A percentile compares a stretch with the other conserved stretches of the same genome.
These are phyloP conservation scores for Dendrothele bispora DNA, from an alignment of 768 basidiomycete species.

Conservation along the genomic window DNA sequence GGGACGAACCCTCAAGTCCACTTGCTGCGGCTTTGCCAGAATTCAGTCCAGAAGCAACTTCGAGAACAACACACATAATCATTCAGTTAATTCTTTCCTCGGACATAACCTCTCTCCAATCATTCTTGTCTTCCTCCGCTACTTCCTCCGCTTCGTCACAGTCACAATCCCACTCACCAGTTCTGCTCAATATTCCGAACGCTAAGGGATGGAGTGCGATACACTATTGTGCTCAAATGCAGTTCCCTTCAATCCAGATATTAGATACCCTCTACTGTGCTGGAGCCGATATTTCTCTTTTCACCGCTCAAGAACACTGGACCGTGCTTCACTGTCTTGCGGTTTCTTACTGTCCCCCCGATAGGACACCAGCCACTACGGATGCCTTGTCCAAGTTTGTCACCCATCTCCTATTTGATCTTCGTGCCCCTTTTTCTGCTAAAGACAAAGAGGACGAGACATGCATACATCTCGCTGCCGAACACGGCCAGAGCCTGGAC, in stretches of 20 bases:
- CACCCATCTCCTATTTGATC: constrained; percentile 66
- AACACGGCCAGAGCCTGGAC: constrained; percentile 66
- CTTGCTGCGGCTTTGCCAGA: constrained; percentile 16
- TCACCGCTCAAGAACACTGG: constrained; percentile 62
- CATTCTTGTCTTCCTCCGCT: constrained; percentile 54
- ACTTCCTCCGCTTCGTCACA: constrained; percentile 35
- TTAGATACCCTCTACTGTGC: constrained; percentile 74
- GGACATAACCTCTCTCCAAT: constrained; percentile 51
- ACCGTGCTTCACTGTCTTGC: constrained; percentile 73
- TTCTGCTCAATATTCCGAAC: constrained; percentile 71
- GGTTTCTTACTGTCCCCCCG: constrained; percentile 30
- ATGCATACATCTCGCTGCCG: constrained; percentile 78
- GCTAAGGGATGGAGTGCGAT: constrained; percentile 70
- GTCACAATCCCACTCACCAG: constrained; percentile 42
- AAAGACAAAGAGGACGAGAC: constrained; percentile 70
- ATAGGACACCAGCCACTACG: constrained; percentile 31
- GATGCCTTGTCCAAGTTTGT: constrained; percentile 55
- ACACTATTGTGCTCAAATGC: constrained; percentile 63
- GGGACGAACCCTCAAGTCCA: background rate
- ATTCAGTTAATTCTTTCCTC: constrained; percentile 51
- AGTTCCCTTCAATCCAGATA: constrained; percentile 56
- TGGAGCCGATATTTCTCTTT: constrained; percentile 72
- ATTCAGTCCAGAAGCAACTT: constrained; percentile 41
- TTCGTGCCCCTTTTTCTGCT: constrained; percentile 68
- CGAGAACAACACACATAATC: constrained; percentile 48